These are phyloP conservation scores for Boeremia lycopersici DNA, from an alignment of 2,329 filamentous ascomycete genomes.

Conservation along the genomic window DNA sequence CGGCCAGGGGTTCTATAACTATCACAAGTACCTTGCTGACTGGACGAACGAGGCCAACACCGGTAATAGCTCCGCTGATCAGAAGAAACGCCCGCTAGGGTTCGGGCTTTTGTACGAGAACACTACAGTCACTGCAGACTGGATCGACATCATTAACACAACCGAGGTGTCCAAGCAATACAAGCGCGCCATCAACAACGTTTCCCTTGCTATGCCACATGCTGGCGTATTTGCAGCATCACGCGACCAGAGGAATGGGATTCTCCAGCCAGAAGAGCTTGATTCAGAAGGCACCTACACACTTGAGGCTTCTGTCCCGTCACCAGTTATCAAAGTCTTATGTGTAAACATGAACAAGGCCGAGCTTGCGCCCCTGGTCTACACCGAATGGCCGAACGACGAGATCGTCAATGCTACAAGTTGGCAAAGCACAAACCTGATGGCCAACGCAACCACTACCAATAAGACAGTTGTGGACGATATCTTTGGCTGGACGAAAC, in stretches of 20 bases:
- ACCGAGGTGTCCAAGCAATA: constrained; percentile 56
- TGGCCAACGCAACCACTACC: constrained; percentile 31
- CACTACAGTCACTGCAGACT: constrained; percentile 71
- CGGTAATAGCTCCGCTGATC: constrained; percentile 51
- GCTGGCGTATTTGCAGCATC: constrained; percentile 70
- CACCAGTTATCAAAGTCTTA: constrained; percentile 72
- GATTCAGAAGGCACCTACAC: constrained; percentile 71
- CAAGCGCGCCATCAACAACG: constrained; percentile 71
- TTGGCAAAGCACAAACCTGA: constrained; percentile 20
- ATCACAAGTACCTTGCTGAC: constrained; percentile 63
- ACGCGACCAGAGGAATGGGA: constrained; percentile 64
- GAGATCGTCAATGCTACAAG: constrained; percentile 30
- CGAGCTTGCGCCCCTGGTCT: constrained; percentile 70
- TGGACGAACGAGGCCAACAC: constrained; percentile 60
- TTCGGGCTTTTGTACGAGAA: constrained; percentile 73
- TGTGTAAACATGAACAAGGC: constrained; percentile 68
- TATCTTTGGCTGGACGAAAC: constrained; percentile 70
- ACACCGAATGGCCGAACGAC: constrained; percentile 61
- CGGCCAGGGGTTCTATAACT: constrained; percentile 72
- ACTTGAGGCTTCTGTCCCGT: constrained; percentile 71
- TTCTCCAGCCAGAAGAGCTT: constrained; percentile 68
- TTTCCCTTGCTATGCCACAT: constrained; percentile 79
- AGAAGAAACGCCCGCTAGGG: constrained; percentile 62
- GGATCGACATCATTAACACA: constrained; percentile 68
- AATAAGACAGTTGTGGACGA: constrained; percentile 65